These are phyloP conservation scores for Corylus heterophylla DNA, from an alignment of 306 rosid species.

Conservation along the genomic window DNA sequence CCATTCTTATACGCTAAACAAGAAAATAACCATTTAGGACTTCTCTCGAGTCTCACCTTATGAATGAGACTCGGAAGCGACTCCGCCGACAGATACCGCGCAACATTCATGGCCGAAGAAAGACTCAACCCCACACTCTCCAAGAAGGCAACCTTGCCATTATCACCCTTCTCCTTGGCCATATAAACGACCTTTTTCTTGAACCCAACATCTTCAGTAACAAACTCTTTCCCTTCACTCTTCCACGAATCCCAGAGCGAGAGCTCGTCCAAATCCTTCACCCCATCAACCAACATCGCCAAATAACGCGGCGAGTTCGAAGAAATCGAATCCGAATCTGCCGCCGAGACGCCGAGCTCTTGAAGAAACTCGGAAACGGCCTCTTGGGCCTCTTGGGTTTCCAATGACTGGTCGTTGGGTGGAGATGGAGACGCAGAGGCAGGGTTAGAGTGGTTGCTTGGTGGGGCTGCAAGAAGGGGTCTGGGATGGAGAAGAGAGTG, in stretches of 20 bases:
- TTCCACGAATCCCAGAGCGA: constrained; percentile 39
- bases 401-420: constrained; percentile 21
- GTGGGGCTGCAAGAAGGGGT: constrained; percentile 27
- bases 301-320: constrained; percentile 56
- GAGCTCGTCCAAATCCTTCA: constrained; percentile 69
- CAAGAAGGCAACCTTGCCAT: constrained; percentile 73
- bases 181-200: constrained; percentile 56
- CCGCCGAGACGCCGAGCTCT: constrained; percentile 53
- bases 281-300: constrained; percentile 68
- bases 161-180: constrained; percentile 68
- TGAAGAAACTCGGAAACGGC: constrained; percentile 55
- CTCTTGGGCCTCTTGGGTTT: constrained; percentile 39
- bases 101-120: constrained; percentile 76
- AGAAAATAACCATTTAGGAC: not conserved
- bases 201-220: constrained; percentile 32
- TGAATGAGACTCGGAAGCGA: constrained; percentile 57
- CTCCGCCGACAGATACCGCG: constrained; percentile 59
- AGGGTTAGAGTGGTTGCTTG: not conserved
- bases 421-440: constrained; percentile 1
- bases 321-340: constrained; percentile 49
- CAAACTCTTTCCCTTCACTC: constrained; percentile 9
- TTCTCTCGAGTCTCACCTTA: constrained; percentile 38
- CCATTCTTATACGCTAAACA: not conserved
- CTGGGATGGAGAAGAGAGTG: not conserved
- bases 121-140: constrained; percentile 75